Percentiles rank a stretch among this genome's conserved stretches.
These are phyloP conservation scores for Silene vulgaris DNA, from an alignment of 179 eudicot genomes.

Conservation along the genomic window DNA sequence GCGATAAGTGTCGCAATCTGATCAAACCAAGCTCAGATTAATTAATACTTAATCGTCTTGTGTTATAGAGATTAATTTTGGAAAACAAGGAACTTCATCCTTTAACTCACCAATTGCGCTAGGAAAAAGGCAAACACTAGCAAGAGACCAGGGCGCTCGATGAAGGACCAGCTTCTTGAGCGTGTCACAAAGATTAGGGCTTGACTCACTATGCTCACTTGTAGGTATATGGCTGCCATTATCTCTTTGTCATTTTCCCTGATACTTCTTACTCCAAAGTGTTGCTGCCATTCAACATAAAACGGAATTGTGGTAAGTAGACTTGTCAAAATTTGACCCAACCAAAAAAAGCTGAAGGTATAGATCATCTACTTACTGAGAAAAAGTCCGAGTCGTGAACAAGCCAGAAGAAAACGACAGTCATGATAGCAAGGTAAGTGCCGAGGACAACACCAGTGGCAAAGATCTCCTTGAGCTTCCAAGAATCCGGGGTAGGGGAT, in stretches of 20 bases:
- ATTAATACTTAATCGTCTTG: neutral
- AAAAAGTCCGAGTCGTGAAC: conserved; percentile 59
- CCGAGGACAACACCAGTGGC: conserved; percentile 90
- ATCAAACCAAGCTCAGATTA: conserved; percentile 6
- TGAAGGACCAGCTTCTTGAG: conserved; percentile 67
- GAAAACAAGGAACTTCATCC: neutral
- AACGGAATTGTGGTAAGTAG: neutral
- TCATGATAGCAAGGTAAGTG: conserved; percentile 73
- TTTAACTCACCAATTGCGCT: conserved; percentile 68
- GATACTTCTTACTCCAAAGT: conserved; percentile 54
- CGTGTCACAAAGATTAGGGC: conserved; percentile 89
- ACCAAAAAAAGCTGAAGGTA: neutral
- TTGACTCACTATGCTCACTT: conserved; percentile 84
- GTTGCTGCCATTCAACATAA: conserved; percentile 39
- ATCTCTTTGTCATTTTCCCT: conserved; percentile 37
- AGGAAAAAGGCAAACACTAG: conserved; percentile 54
- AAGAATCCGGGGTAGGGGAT: conserved; percentile 82
- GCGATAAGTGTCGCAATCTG: conserved; percentile 74
- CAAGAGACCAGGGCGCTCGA: conserved; percentile 76
- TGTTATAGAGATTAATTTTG: neutral
- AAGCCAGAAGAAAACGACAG: conserved; percentile 82
- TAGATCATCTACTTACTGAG: conserved; percentile 38
- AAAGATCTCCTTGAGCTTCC: conserved; percentile 84
- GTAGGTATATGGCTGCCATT: conserved; percentile 73
- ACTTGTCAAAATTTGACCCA: neutral